These are phyloP conservation scores for Xanthoconium stramineum DNA, from an alignment of 768 basidiomycete species.

Conservation along the genomic window DNA sequence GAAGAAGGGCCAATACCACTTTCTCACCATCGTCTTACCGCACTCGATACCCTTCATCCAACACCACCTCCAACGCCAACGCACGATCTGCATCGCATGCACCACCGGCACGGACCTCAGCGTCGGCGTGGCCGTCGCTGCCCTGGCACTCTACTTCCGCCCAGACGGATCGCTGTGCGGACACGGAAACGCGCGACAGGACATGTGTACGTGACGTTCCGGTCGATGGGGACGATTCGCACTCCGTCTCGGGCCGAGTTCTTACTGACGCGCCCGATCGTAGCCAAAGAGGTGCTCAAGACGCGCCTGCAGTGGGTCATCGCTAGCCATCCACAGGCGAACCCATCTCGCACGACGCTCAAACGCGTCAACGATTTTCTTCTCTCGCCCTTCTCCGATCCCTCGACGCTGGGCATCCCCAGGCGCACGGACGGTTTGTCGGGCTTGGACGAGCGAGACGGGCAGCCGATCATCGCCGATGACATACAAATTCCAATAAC, in stretches of 20 bases:
- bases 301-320: constrained; percentile 86
- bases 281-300: constrained; percentile 62
- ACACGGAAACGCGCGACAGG: not conserved
- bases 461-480: not conserved
- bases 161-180: constrained; percentile 40
- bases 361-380: constrained; percentile 76
- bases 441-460: not conserved
- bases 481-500: not conserved
- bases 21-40: constrained; percentile 50
- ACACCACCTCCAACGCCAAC: constrained; percentile 34
- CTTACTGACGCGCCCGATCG: not conserved
- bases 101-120: constrained; percentile 58
- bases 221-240: not conserved
- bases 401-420: not conserved
- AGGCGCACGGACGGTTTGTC: not conserved
- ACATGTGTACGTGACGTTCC: constrained; percentile 21
- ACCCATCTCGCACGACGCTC: constrained; percentile 80
- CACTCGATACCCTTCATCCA: constrained; percentile 45
- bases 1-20: constrained; percentile 52
- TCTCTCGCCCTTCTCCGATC: constrained; percentile 38
- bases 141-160: constrained; percentile 57
- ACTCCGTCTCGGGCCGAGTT: not conserved
- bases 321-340: constrained; percentile 65
- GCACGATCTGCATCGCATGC: constrained; percentile 49
- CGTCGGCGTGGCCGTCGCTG: constrained; percentile 60